These are phyloP conservation scores for Lipomyces starkeyi DNA, from an alignment of 805 yeast species.

Conservation along the genomic window DNA sequence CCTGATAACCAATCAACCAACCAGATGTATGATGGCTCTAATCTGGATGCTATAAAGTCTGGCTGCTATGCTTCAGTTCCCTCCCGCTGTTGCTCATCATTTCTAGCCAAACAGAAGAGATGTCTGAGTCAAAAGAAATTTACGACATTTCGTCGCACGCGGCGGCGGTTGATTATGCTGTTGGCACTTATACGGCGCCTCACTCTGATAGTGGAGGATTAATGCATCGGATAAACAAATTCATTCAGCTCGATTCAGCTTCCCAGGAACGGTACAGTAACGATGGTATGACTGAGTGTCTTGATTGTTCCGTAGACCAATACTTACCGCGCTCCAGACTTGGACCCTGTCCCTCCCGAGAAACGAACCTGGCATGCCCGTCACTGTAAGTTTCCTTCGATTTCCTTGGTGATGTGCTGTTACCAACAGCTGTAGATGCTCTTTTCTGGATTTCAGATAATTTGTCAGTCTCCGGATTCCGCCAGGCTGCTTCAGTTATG, in stretches of 20 bases:
- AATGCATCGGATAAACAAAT: conserved; percentile 22
- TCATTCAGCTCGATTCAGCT: conserved; percentile 30
- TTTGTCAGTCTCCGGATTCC: conserved; percentile 52
- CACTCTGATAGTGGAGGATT: conserved; percentile 5
- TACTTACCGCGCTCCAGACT: conserved; percentile 18
- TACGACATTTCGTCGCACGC: conserved; percentile 2
- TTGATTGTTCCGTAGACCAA: neutral
- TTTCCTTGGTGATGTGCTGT: neutral
- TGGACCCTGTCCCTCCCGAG: conserved; percentile 36
- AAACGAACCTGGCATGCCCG: conserved; percentile 32
- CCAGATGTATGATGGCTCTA: too few species aligned
- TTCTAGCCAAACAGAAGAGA: neutral
- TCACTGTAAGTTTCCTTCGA: conserved; percentile 19
- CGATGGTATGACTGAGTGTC: conserved; percentile 21
- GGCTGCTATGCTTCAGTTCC: too few species aligned
- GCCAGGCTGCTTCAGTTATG: conserved; percentile 53
- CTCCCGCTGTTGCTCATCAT: too few species aligned
- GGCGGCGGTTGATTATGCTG: conserved; percentile 7
- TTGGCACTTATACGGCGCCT: conserved; percentile 2
- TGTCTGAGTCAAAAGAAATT: conserved; percentile 12
- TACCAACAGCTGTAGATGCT: conserved; percentile 37
- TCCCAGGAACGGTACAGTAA: conserved; percentile 29
- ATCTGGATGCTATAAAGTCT: too few species aligned
- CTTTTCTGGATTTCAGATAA: conserved; percentile 40
- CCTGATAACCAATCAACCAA: too few species aligned